phyloP scores from a whole-genome alignment of 148 eudicot genomes.

The Camellia sinensis region DNA sequence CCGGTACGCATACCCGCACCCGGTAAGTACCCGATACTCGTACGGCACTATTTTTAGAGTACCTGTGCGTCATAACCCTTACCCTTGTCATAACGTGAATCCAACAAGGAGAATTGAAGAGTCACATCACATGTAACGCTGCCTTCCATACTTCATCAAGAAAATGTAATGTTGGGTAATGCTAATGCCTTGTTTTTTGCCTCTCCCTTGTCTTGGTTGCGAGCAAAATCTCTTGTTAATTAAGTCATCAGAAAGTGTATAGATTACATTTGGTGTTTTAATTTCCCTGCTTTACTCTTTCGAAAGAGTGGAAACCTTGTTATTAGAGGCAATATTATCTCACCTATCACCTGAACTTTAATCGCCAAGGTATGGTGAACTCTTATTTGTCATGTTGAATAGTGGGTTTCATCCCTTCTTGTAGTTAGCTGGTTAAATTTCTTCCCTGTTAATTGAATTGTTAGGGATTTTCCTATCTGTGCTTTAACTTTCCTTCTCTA shows the following conservation, averaged over 20 bases:
- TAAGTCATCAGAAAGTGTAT: neutral
- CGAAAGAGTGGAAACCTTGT: neutral
- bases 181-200: conserved; percentile 3
- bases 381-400: neutral
- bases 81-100: no score
- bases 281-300: neutral
- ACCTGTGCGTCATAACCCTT: no score
- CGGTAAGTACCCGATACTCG: no score
- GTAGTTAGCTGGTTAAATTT: neutral
- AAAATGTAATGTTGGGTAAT: neutral
- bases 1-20: no score
- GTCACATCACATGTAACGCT: no score
- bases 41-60: no score
- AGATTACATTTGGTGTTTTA: neutral
- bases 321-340: neutral
- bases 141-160: neutral
- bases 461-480: neutral
- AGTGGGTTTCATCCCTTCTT: neutral
- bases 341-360: neutral
- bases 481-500: neutral
- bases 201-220: neutral
- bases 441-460: neutral
- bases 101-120: no score
- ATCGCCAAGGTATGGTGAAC: neutral
- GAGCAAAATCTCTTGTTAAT: neutral